A percentile compares a stretch with the other conserved stretches of the same genome.
phyloP scores from a whole-genome alignment of 2,329 filamentous ascomycete genomes.

The Paecilomyces sp. region DNA sequence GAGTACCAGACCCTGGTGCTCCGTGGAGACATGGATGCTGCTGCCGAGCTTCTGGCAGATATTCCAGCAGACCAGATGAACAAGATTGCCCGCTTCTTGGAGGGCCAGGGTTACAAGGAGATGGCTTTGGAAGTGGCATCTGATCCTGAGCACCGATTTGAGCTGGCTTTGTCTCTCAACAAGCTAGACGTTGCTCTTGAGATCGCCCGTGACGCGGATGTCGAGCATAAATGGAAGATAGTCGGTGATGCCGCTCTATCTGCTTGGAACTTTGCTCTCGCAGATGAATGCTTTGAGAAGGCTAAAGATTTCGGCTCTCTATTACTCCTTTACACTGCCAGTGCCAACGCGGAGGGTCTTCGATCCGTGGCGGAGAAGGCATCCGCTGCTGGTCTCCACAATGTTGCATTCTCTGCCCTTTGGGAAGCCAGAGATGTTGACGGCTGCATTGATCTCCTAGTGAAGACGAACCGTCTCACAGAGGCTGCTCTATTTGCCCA shows the following conservation, averaged over 20 bases:
- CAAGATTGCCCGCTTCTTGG: conserved; percentile 95
- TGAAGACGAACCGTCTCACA: conserved; percentile 68
- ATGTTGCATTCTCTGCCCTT: conserved; percentile 83
- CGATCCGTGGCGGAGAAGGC: conserved; percentile 66
- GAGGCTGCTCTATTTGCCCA: conserved; percentile 90
- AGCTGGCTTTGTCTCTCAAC: conserved; percentile 75
- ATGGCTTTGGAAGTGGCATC: conserved; percentile 90
- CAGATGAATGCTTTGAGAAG: conserved; percentile 86
- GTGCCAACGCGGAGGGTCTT: conserved; percentile 69
- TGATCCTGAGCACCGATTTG: conserved; percentile 93
- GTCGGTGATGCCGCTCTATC: conserved; percentile 86
- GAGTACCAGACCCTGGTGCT: conserved; percentile 97
- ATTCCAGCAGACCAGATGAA: conserved; percentile 93
- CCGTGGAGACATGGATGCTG: conserved; percentile 85
- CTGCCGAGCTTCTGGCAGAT: conserved; percentile 72
- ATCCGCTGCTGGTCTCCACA: conserved; percentile 70
- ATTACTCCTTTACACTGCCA: conserved; percentile 81
- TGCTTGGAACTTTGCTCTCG: conserved; percentile 79
- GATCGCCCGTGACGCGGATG: conserved; percentile 73
- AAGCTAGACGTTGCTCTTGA: conserved; percentile 80
- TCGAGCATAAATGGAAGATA: conserved; percentile 97
- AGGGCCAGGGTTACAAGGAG: conserved; percentile 95
- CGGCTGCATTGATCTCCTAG: conserved; percentile 71
- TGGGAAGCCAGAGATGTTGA: conserved; percentile 83
- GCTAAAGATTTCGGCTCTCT: conserved; percentile 87